Percentiles rank a stretch among this genome's conserved stretches.
Conservation (phyloP, 495 filamentous ascomycete genomes). For the Neurospora terricola region DNA sequence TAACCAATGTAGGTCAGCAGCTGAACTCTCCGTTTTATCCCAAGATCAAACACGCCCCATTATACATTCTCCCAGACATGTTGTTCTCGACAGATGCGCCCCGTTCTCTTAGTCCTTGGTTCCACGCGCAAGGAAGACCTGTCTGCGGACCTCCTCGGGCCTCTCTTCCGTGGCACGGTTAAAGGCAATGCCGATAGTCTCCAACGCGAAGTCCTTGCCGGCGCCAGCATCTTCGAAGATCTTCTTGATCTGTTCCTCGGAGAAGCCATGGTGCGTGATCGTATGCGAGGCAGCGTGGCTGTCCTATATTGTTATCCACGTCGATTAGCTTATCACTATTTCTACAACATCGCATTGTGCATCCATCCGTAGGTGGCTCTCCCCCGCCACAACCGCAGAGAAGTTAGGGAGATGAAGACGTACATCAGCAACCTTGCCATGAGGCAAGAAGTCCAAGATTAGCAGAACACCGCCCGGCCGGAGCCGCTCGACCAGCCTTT, state of each 20-base stretch:
- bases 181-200: slow-evolving; percentile 25
- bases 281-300: slow-evolving; percentile 31
- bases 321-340: not conserved
- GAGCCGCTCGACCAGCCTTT: slow-evolving; percentile 47
- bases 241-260: slow-evolving; percentile 36
- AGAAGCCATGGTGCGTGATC: slow-evolving; percentile 50
- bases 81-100: not conserved
- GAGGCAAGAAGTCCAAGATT: slow-evolving; percentile 54
- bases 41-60: not conserved
- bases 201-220: slow-evolving; percentile 31
- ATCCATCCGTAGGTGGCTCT: not conserved
- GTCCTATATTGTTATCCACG: slow-evolving; percentile 3
- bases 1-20: no score
- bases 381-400: no score
- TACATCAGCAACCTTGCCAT: slow-evolving; percentile 23
- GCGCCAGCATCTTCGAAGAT: slow-evolving; percentile 45
- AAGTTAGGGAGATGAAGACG: not conserved
- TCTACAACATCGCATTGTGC: not conserved
- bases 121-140: slow-evolving; percentile 19
- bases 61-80: not conserved
- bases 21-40: no score
- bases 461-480: slow-evolving; percentile 52
- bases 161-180: slow-evolving; percentile 1
- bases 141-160: slow-evolving; percentile 6
- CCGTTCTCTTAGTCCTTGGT: slow-evolving; percentile 10